phyloP scores from a whole-genome alignment of 1,284 basidiomycete species.

The Cutaneotrichosporon dermatis region DNA sequence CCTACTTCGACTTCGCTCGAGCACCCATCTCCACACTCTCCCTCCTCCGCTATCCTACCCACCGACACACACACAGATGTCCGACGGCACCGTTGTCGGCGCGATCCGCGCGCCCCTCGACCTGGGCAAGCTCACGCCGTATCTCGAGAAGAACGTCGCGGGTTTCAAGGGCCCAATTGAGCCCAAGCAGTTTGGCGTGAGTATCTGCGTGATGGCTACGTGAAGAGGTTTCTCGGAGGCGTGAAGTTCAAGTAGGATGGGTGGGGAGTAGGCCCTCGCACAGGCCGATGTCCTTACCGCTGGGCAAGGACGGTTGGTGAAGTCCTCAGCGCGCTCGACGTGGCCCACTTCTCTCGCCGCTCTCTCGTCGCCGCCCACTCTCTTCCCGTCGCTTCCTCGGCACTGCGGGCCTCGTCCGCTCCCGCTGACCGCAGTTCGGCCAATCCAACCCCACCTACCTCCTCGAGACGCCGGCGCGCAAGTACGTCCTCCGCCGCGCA shows the following conservation, averaged over 20 bases:
- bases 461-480: slow-evolving; percentile 17
- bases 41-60: background rate
- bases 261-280: too few species aligned
- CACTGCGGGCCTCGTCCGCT: too few species aligned
- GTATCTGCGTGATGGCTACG: slow-evolving; percentile 27
- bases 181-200: slow-evolving; percentile 87
- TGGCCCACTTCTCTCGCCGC: too few species aligned
- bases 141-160: slow-evolving; percentile 60
- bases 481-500: slow-evolving; percentile 78
- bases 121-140: slow-evolving; percentile 61
- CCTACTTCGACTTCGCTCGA: too few species aligned
- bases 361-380: too few species aligned
- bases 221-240: too few species aligned
- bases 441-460: slow-evolving; percentile 92
- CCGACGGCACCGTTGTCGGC: slow-evolving; percentile 14
- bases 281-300: too few species aligned
- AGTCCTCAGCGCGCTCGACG: too few species aligned
- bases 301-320: too few species aligned
- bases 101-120: slow-evolving; percentile 66
- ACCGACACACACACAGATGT: background rate
- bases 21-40: too few species aligned
- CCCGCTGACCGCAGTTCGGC: slow-evolving; percentile 4
- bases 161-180: slow-evolving; percentile 63
- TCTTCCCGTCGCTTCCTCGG: too few species aligned
- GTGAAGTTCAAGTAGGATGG: too few species aligned